Evolutionary conservation across 2,329 filamentous ascomycete species (phyloP), one percentile per base, ranked within the genome.

Genomic region (Hypocreales sp.): DNA sequence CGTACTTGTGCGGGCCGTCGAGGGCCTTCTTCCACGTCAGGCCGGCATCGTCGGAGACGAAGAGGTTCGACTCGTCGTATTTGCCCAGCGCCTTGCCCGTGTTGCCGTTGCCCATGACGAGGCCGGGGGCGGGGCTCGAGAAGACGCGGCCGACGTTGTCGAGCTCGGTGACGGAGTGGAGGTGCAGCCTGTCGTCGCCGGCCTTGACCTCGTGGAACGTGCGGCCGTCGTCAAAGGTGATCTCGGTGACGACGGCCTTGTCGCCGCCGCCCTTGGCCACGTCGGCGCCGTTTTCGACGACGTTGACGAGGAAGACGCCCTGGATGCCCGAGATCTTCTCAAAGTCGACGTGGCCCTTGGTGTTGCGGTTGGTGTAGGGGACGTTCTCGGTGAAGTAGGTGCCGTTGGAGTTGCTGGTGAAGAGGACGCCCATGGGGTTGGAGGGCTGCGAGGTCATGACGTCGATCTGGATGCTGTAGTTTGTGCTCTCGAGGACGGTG

Each of bases 391-490:
- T 90, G 48, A 95, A 98, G 51, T 87, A 94, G 3, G 84, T 94
- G 34, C 90, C 90, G 47, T 95, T 92, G 18, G 86, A 95, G 49
- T 98, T 98, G 47, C 87, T 95, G 5, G 84, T 92, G 45, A 94
- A 87, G 31, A 98, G 63, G 8, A 79, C 74, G 19, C 90, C 92
- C 70, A 93, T 87, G 1, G 78, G 70, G 20, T 67, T 70, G 2
- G 64, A 67, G 9, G 66, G 66, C 24, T 58, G 60, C 21, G 61
- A 61, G 2, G 78, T 82, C 67, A 87, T 76, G 36, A 95, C 86
- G 51, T 95, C 86, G 30, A 98, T 74, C 54, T 95, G 87, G 40
- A 98, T 84, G 58, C 87, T 94, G 60, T 98, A 94, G 47, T 93
- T 87, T 22, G 90, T 95, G 44, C 86, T 90, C 55, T 95, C 87